Percentiles rank a stretch among this genome's conserved stretches.
These are phyloP conservation scores for Macrophomina phaseolina DNA, from an alignment of 2,329 filamentous ascomycete genomes.

Conservation along the genomic window DNA sequence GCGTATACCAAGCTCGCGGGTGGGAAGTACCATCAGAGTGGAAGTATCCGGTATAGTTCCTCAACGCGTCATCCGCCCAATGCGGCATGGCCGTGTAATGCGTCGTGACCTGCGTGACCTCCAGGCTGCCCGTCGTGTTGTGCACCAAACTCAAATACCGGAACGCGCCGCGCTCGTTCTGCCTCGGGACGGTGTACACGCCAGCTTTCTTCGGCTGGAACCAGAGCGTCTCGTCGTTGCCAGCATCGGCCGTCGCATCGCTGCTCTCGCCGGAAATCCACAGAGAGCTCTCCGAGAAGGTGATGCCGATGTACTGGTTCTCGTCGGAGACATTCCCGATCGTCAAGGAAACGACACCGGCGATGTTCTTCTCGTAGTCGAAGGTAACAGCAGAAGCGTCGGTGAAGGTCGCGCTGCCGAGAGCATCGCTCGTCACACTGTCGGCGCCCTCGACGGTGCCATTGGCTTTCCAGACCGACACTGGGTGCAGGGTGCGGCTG, in stretches of 20 bases:
- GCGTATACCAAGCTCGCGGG: background rate
- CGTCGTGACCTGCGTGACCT: constrained; percentile 19
- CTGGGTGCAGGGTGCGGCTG: constrained; percentile 44
- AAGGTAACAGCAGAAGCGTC: constrained; percentile 46
- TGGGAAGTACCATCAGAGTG: constrained; percentile 43
- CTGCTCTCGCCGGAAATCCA: constrained; percentile 56
- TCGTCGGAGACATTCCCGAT: constrained; percentile 12
- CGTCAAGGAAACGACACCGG: constrained; percentile 41
- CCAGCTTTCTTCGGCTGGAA: constrained; percentile 48
- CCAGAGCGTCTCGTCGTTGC: constrained; percentile 57
- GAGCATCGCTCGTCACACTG: constrained; percentile 36
- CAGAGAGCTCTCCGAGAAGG: constrained; percentile 50
- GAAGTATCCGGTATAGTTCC: constrained; percentile 50
- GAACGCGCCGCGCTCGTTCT: constrained; percentile 54
- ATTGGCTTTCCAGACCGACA: constrained; percentile 48
- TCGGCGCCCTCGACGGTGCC: constrained; percentile 46
- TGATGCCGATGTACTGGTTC: constrained; percentile 50
- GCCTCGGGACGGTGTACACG: constrained; percentile 48
- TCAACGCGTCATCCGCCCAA: constrained; percentile 43
- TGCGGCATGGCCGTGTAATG: constrained; percentile 34
- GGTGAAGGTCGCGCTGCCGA: constrained; percentile 42
- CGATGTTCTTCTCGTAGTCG: constrained; percentile 52
- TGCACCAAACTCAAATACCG: constrained; percentile 51
- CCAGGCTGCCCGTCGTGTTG: constrained; percentile 23
- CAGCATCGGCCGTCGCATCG: constrained; percentile 55